phyloP scores from a whole-genome alignment of 306 rosid genomes.

The Prosopis cineraria region DNA sequence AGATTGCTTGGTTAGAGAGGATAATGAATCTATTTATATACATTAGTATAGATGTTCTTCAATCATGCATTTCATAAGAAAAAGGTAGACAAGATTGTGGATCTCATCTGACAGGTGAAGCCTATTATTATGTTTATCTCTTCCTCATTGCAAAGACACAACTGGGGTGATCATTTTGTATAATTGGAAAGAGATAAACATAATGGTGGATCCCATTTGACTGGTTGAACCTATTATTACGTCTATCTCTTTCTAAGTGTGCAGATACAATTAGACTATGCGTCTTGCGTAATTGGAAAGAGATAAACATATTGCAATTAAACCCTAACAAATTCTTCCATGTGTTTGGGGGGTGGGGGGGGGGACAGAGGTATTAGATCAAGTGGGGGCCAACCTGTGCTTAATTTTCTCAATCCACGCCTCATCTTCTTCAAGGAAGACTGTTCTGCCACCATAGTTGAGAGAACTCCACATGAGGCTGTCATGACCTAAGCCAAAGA shows the following conservation, averaged over 20 bases:
- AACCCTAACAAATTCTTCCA: background rate
- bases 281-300: background rate
- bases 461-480: conserved; percentile 82
- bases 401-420: conserved; percentile 65
- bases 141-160: background rate
- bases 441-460: conserved; percentile 65
- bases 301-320: background rate
- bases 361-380: background rate
- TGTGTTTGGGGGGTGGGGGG: background rate
- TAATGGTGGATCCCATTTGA: background rate
- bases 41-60: background rate
- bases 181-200: background rate
- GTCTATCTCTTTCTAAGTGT: background rate
- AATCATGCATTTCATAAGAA: background rate
- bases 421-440: conserved; percentile 79
- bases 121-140: background rate
- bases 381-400: conserved; percentile 2
- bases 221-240: no score
- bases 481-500: conserved; percentile 83
- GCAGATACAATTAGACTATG: no score
- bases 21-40: background rate
- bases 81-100: background rate
- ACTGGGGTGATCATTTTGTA: background rate
- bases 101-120: background rate
- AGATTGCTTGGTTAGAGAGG: background rate